These are phyloP conservation scores for Brassica balearica DNA, from an alignment of 441 rosid species.

Conservation along the genomic window DNA sequence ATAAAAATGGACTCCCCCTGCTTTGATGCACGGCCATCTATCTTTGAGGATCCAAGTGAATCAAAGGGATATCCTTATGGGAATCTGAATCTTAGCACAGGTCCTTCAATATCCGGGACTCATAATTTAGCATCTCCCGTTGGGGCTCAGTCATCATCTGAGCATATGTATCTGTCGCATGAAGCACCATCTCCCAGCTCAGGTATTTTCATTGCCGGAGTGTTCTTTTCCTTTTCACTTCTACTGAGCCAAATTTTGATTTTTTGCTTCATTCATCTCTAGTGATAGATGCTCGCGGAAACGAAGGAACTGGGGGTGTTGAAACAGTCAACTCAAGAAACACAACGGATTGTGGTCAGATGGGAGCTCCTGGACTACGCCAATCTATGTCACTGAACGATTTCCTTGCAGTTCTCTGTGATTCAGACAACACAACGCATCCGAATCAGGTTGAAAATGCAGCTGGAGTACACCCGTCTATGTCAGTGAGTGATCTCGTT, in stretches of 20 bases:
- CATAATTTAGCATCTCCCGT: conserved; percentile 70
- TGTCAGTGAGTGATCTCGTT: conserved; percentile 45
- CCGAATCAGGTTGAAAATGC: conserved; percentile 65
- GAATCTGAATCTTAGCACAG: conserved; percentile 49
- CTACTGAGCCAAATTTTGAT: not conserved
- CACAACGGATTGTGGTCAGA: conserved; percentile 53
- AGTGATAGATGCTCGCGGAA: conserved; percentile 75
- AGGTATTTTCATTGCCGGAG: conserved; percentile 52
- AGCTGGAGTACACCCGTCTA: conserved; percentile 40
- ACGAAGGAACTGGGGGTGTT: conserved; percentile 64
- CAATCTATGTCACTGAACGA: conserved; percentile 91
- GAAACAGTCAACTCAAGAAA: conserved; percentile 71
- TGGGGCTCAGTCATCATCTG: conserved; percentile 76
- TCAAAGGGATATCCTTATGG: conserved; percentile 57
- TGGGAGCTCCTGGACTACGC: conserved; percentile 77
- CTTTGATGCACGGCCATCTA: conserved; percentile 69
- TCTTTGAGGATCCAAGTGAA: conserved; percentile 75
- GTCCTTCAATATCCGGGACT: conserved; percentile 55
- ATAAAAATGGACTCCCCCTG: conserved; percentile 79
- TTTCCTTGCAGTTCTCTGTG: conserved; percentile 69
- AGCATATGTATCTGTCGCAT: conserved; percentile 61
- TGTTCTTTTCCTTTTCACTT: conserved; percentile 19
- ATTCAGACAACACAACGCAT: conserved; percentile 25
- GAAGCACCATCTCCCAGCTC: conserved; percentile 93
- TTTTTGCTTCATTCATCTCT: conserved; percentile 15